phyloP scores from a whole-genome alignment of 2,329 filamentous ascomycete genomes.

The Fusarium incarnatum region DNA sequence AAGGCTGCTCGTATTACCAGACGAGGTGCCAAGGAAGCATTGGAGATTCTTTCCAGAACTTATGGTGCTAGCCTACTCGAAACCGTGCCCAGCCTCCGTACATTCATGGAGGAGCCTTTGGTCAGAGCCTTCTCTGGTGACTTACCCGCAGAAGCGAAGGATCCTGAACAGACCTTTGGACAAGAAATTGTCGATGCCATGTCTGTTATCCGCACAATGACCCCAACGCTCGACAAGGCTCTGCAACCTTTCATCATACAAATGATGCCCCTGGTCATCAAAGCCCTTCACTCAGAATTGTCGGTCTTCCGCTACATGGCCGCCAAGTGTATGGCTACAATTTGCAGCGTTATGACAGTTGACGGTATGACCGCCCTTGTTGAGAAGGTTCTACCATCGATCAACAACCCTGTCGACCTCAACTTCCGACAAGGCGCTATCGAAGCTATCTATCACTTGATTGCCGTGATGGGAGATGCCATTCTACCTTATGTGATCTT shows the following conservation, averaged over 20 bases:
- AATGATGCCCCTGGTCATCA: constrained; percentile 86
- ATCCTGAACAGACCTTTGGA: constrained; percentile 80
- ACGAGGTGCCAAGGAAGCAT: constrained; percentile 90
- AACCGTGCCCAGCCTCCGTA: constrained; percentile 84
- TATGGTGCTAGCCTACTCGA: constrained; percentile 83
- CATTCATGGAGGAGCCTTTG: constrained; percentile 85
- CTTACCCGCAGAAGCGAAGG: constrained; percentile 77
- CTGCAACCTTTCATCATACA: constrained; percentile 85
- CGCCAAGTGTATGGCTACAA: constrained; percentile 95
- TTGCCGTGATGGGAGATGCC: constrained; percentile 96
- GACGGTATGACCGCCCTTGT: constrained; percentile 97
- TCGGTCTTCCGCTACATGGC: constrained; percentile 97
- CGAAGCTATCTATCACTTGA: constrained; percentile 95
- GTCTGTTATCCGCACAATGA: constrained; percentile 90
- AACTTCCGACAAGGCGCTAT: constrained; percentile 92
- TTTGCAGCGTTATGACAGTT: constrained; percentile 95
- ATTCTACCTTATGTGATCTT: constrained; percentile 99
- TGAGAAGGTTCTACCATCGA: constrained; percentile 89
- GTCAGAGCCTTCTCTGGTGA: constrained; percentile 77
- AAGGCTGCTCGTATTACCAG: constrained; percentile 90
- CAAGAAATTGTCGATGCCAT: constrained; percentile 95
- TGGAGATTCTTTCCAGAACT: constrained; percentile 84
- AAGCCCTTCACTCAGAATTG: constrained; percentile 85
- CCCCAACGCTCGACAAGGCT: constrained; percentile 84
- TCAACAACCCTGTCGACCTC: constrained; percentile 89